Evolutionary conservation across 1,284 basidiomycete species (phyloP).

Genomic region (Apiotrichum montevideense): DNA sequence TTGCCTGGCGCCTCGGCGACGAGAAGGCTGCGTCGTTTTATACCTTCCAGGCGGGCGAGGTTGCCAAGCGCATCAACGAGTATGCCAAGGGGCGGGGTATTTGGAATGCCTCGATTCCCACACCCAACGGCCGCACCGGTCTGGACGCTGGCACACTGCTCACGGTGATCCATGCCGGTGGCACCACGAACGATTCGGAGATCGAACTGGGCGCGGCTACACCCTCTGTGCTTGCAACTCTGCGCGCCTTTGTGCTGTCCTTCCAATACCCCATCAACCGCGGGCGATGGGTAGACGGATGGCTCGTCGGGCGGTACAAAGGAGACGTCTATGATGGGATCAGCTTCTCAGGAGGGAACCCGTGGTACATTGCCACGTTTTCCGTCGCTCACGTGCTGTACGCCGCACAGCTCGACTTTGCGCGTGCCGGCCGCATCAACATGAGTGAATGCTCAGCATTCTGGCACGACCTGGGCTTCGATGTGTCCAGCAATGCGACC

Average conservation of each 20-base stretch:
- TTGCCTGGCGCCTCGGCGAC: slow-evolving; percentile 45
- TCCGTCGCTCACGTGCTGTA: slow-evolving; percentile 47
- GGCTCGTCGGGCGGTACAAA: slow-evolving; percentile 48
- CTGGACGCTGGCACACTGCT: slow-evolving; percentile 48
- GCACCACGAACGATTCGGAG: not conserved
- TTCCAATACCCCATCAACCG: slow-evolving; percentile 48
- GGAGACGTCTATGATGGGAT: slow-evolving; percentile 50
- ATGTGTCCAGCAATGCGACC: not conserved
- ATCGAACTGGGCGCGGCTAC: slow-evolving; percentile 16
- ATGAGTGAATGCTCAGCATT: slow-evolving; percentile 30
- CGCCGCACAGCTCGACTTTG: slow-evolving; percentile 24
- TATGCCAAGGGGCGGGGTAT: slow-evolving; percentile 25
- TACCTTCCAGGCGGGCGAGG: slow-evolving; percentile 23
- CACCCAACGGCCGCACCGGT: slow-evolving; percentile 21
- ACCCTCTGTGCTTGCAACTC: slow-evolving; percentile 35
- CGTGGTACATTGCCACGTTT: slow-evolving; percentile 48
- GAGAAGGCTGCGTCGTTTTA: slow-evolving; percentile 41
- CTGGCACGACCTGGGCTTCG: slow-evolving; percentile 35
- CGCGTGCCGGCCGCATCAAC: not conserved
- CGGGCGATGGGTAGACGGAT: slow-evolving; percentile 31
- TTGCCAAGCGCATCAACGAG: slow-evolving; percentile 27
- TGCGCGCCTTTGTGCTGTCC: slow-evolving; percentile 38
- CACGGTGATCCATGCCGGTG: slow-evolving; percentile 44
- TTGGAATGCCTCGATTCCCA: not conserved
- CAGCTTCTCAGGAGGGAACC: slow-evolving; percentile 42